Conservation (phyloP, 768 basidiomycete species). For the Ramaria rubella region DNA sequence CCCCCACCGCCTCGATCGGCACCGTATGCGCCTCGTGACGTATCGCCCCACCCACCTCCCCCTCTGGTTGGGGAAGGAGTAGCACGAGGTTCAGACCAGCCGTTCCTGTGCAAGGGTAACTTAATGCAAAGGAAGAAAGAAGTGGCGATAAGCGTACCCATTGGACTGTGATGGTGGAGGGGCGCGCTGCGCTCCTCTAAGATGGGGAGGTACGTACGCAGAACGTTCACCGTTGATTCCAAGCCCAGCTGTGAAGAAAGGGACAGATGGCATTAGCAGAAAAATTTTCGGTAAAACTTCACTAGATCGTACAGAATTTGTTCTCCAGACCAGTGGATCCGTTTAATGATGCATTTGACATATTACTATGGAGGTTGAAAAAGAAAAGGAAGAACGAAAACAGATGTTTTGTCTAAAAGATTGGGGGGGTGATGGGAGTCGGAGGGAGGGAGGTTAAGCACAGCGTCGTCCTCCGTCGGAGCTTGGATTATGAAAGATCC, state of each 20-base stretch:
- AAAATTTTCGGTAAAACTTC: background rate
- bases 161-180: slow-evolving; percentile 28
- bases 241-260: slow-evolving; percentile 51
- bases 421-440: slow-evolving; percentile 3
- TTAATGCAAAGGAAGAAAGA: slow-evolving; percentile 15
- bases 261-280: background rate
- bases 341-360: slow-evolving; percentile 91
- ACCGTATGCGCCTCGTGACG: slow-evolving; percentile 26
- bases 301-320: slow-evolving; percentile 54
- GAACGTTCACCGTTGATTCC: slow-evolving; percentile 63
- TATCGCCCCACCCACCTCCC: slow-evolving; percentile 36
- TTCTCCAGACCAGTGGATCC: slow-evolving; percentile 63
- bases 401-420: slow-evolving; percentile 9
- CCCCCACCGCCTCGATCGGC: slow-evolving; percentile 32
- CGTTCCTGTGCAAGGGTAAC: slow-evolving; percentile 44
- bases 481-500: slow-evolving; percentile 8
- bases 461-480: slow-evolving; percentile 7
- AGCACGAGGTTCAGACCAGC: slow-evolving; percentile 69
- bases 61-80: slow-evolving; percentile 49
- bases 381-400: slow-evolving; percentile 9
- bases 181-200: slow-evolving; percentile 82
- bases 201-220: slow-evolving; percentile 84
- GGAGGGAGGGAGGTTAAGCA: background rate
- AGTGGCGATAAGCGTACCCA: slow-evolving; percentile 40
- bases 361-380: slow-evolving; percentile 30